These are phyloP conservation scores for Nannochloropsis granulata DNA, from an alignment of 108 stramenopile genomes.

Conservation along the genomic window DNA sequence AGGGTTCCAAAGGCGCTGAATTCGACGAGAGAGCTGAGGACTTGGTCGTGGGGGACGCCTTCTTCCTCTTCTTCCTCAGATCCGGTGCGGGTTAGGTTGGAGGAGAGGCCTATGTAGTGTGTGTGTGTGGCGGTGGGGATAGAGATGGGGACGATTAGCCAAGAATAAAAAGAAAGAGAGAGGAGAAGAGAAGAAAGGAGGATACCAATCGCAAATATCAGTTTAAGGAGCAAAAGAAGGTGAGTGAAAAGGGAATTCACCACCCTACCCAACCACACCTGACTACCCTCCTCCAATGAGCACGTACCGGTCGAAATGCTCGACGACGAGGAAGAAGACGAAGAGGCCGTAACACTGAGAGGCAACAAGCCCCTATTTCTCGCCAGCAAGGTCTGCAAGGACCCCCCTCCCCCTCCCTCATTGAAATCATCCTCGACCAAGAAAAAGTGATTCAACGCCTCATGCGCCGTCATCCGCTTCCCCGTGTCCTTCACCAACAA, in stretches of 20 bases:
- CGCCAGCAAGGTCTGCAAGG: not conserved
- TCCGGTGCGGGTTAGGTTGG: not conserved
- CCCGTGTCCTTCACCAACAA: slow-evolving; percentile 13
- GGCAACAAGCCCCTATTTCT: not conserved
- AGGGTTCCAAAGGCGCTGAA: slow-evolving; percentile 19
- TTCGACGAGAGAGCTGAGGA: not conserved
- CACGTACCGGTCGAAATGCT: not conserved
- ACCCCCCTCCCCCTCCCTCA: not conserved
- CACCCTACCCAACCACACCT: no score
- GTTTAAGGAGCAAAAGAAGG: no score
- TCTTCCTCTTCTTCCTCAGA: not conserved
- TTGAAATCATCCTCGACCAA: not conserved
- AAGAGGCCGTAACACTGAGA: not conserved
- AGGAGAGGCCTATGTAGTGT: no score
- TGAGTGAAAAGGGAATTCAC: no score
- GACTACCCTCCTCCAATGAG: no score
- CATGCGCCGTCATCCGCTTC: slow-evolving; percentile 28
- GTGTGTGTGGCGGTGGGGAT: not conserved
- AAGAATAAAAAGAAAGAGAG: not conserved
- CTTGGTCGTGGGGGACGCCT: not conserved
- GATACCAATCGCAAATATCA: no score
- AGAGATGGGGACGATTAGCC: not conserved
- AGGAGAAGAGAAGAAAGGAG: slow-evolving; percentile 1
- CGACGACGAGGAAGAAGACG: not conserved
- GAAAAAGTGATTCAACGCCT: slow-evolving; percentile 17